Percentiles rank a stretch among this genome's conserved stretches.
Conservation (phyloP, 2,329 filamentous ascomycete genomes). For the Sporothrix mexicana region DNA sequence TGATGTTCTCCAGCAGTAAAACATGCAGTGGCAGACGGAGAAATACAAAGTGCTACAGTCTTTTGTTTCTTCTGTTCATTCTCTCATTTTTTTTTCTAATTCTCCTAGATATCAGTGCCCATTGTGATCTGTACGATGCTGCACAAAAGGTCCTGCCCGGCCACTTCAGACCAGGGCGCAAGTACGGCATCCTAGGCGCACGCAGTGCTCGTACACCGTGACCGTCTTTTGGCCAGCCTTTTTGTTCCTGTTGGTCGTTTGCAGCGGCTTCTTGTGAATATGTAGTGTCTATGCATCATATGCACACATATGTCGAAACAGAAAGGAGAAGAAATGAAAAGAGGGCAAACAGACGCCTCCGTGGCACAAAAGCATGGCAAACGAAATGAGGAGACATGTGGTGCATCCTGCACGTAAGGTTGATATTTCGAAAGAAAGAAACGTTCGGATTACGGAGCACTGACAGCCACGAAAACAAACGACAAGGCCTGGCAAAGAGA, state of each 20-base stretch:
- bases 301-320: not conserved
- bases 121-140: not conserved
- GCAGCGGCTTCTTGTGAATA: not conserved
- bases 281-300: not conserved
- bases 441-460: not conserved
- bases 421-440: not conserved
- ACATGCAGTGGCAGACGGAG: conserved; percentile 9
- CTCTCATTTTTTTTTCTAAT: not conserved
- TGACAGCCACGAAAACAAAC: too few species aligned
- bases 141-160: not conserved
- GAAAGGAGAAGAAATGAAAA: not conserved
- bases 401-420: conserved; percentile 5
- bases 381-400: conserved; percentile 11
- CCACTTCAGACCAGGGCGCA: conserved; percentile 17
- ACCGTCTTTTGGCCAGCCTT: not conserved
- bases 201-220: conserved; percentile 9
- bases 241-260: conserved; percentile 17
- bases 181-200: not conserved
- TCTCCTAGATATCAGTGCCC: not conserved
- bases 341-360: not conserved
- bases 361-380: conserved; percentile 22
- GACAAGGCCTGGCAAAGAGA: not conserved
- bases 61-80: not conserved
- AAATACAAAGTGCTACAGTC: conserved; percentile 13
- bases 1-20: not conserved